phyloP scores from a whole-genome alignment of 495 filamentous ascomycete species.

The Aspergillus sclerotiicarbonarius region DNA sequence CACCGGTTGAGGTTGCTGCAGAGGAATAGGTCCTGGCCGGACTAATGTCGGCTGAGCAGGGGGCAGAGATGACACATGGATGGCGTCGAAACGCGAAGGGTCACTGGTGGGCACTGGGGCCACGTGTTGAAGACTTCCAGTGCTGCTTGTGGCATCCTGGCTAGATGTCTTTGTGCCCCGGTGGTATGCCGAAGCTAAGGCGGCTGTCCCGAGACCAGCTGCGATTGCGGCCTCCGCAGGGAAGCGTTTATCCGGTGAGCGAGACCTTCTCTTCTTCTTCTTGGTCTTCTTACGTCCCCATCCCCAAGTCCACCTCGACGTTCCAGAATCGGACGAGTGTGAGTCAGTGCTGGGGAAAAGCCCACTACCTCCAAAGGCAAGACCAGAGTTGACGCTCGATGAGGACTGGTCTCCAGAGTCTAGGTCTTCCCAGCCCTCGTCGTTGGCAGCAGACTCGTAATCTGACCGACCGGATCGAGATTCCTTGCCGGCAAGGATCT shows the following conservation, averaged over 20 bases:
- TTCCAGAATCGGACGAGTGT: slow-evolving; percentile 50
- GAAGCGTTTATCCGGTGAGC: slow-evolving; percentile 15
- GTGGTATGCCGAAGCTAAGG: slow-evolving; percentile 29
- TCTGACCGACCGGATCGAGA: slow-evolving; percentile 28
- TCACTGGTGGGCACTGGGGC: slow-evolving; percentile 62
- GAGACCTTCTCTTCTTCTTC: slow-evolving; percentile 28
- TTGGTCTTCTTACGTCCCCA: slow-evolving; percentile 53
- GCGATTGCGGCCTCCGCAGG: slow-evolving; percentile 25
- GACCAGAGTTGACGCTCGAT: slow-evolving; percentile 49
- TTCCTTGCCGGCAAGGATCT: slow-evolving; percentile 44
- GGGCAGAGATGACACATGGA: slow-evolving; percentile 44
- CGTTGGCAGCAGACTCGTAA: slow-evolving; percentile 35
- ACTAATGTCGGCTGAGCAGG: slow-evolving; percentile 44
- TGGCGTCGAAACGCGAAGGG: slow-evolving; percentile 56
- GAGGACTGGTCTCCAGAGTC: slow-evolving; percentile 49
- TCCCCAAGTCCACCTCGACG: slow-evolving; percentile 57
- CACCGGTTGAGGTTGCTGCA: slow-evolving; percentile 58
- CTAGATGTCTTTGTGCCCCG: slow-evolving; percentile 18
- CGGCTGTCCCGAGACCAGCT: slow-evolving; percentile 34
- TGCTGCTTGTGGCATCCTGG: slow-evolving; percentile 26
- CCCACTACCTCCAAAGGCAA: slow-evolving; percentile 54
- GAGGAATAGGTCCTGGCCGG: slow-evolving; percentile 50
- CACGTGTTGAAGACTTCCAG: slow-evolving; percentile 45
- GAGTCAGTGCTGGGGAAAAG: slow-evolving; percentile 44
- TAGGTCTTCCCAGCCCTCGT: slow-evolving; percentile 64